Evolutionary conservation across 2,329 filamentous ascomycete genomes (phyloP).

Genomic region (Knufia fluminis): DNA sequence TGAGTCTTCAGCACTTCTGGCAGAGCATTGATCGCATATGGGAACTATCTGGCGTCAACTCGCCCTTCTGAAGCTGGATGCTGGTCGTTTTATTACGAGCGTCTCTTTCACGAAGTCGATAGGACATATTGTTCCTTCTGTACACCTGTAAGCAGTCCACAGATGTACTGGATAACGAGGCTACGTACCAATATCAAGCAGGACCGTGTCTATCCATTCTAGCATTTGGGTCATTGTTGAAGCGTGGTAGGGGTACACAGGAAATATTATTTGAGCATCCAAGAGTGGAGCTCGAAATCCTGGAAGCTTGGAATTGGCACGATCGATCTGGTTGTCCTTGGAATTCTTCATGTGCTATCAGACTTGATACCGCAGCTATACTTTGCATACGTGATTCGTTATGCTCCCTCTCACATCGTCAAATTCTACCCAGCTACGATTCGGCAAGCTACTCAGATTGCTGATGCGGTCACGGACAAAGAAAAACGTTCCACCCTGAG

Average conservation of each 20-base stretch:
- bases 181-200: constrained; percentile 10
- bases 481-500: too few relatives aligned
- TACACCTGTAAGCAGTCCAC: background rate
- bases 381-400: too few relatives aligned
- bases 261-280: background rate
- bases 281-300: too few relatives aligned
- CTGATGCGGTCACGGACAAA: too few relatives aligned
- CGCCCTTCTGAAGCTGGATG: background rate
- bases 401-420: too few relatives aligned
- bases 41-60: constrained; percentile 12
- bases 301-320: too few relatives aligned
- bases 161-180: background rate
- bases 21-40: constrained; percentile 18
- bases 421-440: too few relatives aligned
- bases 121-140: constrained; percentile 21
- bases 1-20: constrained; percentile 13
- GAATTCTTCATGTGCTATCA: too few relatives aligned
- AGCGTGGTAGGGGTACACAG: too few relatives aligned
- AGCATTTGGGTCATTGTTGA: constrained; percentile 1
- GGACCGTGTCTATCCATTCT: background rate
- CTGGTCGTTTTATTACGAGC: constrained; percentile 9
- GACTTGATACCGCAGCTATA: too few relatives aligned
- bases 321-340: too few relatives aligned
- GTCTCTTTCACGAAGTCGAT: constrained; percentile 20
- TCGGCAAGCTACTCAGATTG: too few relatives aligned